phyloP scores from a whole-genome alignment of 2,329 filamentous ascomycete genomes.

The Drechslerella coelobrocha region DNA sequence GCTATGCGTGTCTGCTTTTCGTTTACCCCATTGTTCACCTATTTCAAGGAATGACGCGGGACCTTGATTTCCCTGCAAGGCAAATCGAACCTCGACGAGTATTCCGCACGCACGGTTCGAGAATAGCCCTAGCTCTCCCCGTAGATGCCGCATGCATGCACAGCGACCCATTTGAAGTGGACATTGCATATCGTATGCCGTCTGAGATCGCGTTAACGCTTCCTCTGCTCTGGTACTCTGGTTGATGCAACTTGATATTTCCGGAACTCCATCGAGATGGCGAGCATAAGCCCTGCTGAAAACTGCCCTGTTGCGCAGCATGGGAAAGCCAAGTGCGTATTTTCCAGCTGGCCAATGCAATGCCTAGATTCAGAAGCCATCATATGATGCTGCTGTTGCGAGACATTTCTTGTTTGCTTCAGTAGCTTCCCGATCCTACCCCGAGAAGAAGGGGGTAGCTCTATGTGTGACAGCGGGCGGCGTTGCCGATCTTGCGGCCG shows the following conservation, averaged over 20 bases:
- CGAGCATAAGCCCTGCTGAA: background rate
- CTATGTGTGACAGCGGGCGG: background rate
- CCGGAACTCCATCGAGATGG: background rate
- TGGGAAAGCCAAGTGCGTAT: background rate
- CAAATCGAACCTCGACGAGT: background rate
- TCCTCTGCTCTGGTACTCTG: background rate
- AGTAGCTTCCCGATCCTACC: background rate
- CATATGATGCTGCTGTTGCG: background rate
- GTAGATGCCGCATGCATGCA: too few relatives aligned
- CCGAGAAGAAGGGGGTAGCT: too few relatives aligned
- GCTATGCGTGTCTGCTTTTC: background rate
- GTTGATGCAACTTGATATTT: constrained; percentile 6
- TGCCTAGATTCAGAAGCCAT: background rate
- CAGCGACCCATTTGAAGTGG: too few relatives aligned
- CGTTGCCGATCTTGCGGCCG: background rate
- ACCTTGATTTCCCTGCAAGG: background rate
- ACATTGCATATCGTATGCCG: constrained; percentile 3
- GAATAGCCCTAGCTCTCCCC: background rate
- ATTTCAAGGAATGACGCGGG: background rate
- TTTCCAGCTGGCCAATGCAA: constrained; percentile 2
- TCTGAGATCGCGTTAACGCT: background rate
- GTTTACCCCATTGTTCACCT: background rate
- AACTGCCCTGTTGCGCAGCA: background rate
- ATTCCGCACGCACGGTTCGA: background rate
- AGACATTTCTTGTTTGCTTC: background rate